phyloP scores from a whole-genome alignment of 495 filamentous ascomycete genomes.

The Daldinia decipiens region DNA sequence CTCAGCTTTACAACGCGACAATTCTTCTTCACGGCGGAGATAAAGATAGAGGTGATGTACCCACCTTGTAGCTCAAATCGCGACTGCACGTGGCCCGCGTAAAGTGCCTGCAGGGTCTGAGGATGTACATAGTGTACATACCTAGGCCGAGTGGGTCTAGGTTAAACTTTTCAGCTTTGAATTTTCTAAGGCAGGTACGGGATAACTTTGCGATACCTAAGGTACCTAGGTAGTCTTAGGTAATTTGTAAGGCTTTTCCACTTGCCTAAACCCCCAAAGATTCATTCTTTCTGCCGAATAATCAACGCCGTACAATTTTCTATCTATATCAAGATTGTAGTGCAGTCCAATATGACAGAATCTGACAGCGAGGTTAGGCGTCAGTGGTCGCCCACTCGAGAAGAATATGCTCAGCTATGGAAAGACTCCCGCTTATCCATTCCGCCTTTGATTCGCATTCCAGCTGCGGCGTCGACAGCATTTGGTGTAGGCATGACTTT shows the following conservation, averaged over 20 bases:
- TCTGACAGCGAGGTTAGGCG: slow-evolving; percentile 16
- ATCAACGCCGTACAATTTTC: background rate
- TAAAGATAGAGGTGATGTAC: slow-evolving; percentile 2
- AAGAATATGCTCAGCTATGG: slow-evolving; percentile 46
- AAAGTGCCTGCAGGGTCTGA: slow-evolving; percentile 15
- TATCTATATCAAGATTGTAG: background rate
- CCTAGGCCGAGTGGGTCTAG: background rate
- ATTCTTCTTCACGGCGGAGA: background rate
- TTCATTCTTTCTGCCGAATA: background rate
- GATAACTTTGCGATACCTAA: background rate
- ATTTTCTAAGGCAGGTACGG: background rate
- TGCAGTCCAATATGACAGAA: slow-evolving; percentile 28
- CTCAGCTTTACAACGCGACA: background rate
- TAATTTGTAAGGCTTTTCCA: background rate
- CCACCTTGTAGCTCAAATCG: slow-evolving; percentile 7
- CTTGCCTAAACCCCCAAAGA: background rate
- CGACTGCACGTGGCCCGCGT: slow-evolving; percentile 38
- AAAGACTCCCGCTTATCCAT: slow-evolving; percentile 70
- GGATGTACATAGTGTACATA: background rate
- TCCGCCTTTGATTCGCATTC: slow-evolving; percentile 67
- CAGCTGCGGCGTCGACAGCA: slow-evolving; percentile 65
- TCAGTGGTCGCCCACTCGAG: slow-evolving; percentile 36
- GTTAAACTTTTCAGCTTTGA: background rate
- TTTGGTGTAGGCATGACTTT: slow-evolving; percentile 73
- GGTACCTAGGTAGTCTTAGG: background rate